phyloP scores from a whole-genome alignment of 371 early-diverging fungal genomes.

The Chytridiales sp. region DNA sequence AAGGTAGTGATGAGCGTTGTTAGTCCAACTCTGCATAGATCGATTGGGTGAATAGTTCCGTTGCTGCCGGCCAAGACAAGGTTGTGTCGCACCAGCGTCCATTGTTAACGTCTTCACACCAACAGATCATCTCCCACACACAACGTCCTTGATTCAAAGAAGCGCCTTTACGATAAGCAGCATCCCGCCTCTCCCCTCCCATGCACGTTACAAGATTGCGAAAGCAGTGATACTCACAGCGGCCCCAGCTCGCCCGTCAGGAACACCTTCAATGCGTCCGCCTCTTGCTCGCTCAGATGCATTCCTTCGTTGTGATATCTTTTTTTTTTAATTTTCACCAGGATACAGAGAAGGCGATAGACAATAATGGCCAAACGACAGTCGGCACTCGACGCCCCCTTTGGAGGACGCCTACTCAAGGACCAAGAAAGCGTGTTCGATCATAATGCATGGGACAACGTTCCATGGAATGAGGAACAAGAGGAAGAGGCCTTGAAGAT shows the following conservation, averaged over 20 bases:
- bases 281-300: slow-evolving; percentile 25
- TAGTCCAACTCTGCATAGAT: too few relatives aligned
- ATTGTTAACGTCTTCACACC: too few relatives aligned
- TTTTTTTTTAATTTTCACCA: not conserved
- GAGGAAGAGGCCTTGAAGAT: slow-evolving; percentile 50
- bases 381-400: not conserved
- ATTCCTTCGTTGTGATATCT: slow-evolving; percentile 4
- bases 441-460: slow-evolving; percentile 87
- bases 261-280: slow-evolving; percentile 19
- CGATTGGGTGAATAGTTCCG: not conserved
- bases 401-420: slow-evolving; percentile 9
- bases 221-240: slow-evolving; percentile 23
- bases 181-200: too few relatives aligned
- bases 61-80: not conserved
- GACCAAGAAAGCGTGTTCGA: slow-evolving; percentile 67
- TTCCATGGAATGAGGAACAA: slow-evolving; percentile 75
- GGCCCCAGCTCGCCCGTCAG: slow-evolving; percentile 27
- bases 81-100: too few relatives aligned
- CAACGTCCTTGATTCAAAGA: too few relatives aligned
- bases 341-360: not conserved
- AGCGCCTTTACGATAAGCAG: too few relatives aligned
- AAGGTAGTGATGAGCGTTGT: too few relatives aligned
- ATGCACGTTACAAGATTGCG: too few relatives aligned
- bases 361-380: not conserved
- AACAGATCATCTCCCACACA: too few relatives aligned